Conservation (phyloP, 257 asterid species). For the Hygrophila difformis region DNA sequence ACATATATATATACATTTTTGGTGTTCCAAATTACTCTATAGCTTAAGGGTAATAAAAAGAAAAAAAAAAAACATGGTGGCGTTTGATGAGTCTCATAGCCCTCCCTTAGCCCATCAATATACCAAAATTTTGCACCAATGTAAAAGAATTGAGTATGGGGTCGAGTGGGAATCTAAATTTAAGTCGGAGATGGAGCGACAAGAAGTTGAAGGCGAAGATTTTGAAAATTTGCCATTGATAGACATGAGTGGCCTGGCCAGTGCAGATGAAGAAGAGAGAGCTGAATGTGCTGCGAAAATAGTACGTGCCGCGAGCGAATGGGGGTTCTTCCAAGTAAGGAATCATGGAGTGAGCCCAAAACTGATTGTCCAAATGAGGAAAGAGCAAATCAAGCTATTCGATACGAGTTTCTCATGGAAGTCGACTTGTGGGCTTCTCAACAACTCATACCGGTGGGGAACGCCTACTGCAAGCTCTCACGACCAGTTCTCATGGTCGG, state of each 20-base stretch:
- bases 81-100: too few species aligned
- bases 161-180: too few species aligned
- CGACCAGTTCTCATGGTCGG: conserved; percentile 60
- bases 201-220: too few species aligned
- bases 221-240: conserved; percentile 32
- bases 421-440: conserved; percentile 34
- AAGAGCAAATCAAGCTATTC: conserved; percentile 40
- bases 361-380: conserved; percentile 33
- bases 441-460: conserved; percentile 72
- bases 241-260: conserved; percentile 25
- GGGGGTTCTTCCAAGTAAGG: conserved; percentile 69
- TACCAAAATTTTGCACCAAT: too few species aligned
- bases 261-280: conserved; percentile 18
- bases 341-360: conserved; percentile 48
- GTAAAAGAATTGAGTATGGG: too few species aligned
- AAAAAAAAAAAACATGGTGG: too few species aligned
- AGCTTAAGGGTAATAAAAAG: too few species aligned
- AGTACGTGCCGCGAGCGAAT: conserved; percentile 44
- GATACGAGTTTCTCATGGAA: conserved; percentile 38
- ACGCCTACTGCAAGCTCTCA: conserved; percentile 40
- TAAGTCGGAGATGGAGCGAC: too few species aligned
- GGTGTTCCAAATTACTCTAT: too few species aligned
- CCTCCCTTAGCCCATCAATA: too few species aligned
- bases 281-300: conserved; percentile 25
- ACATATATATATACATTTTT: too few species aligned